phyloP scores from a whole-genome alignment of 371 early-diverging fungal species.

The Dinochytrium kinnereticum region DNA sequence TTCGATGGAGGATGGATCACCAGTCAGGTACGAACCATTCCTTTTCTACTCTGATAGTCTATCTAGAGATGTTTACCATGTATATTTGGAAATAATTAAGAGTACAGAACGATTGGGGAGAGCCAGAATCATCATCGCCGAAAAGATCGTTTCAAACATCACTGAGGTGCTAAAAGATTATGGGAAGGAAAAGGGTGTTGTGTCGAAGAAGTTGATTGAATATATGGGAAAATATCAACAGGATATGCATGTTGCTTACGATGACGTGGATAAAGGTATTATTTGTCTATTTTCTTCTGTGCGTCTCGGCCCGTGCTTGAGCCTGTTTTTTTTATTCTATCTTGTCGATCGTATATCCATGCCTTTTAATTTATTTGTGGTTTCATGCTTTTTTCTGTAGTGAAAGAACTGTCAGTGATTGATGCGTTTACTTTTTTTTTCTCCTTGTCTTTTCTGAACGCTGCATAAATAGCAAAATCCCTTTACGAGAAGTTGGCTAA shows the following conservation, averaged over 20 bases:
- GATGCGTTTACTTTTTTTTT: background rate
- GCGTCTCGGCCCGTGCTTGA: no score
- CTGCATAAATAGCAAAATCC: slow-evolving; percentile 29
- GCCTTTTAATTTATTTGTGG: no score
- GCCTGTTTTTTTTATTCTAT: no score
- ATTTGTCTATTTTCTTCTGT: no score
- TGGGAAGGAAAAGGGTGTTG: slow-evolving; percentile 29
- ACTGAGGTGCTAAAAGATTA: slow-evolving; percentile 49
- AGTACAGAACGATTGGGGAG: slow-evolving; percentile 43
- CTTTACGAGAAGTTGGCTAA: slow-evolving; percentile 51
- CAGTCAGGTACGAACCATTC: slow-evolving; percentile 19
- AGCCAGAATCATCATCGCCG: slow-evolving; percentile 28
- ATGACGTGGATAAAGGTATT: slow-evolving; percentile 50
- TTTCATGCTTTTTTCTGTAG: no score
- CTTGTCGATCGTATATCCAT: no score
- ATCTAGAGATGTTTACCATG: slow-evolving; percentile 27
- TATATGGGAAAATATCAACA: slow-evolving; percentile 48
- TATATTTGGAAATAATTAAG: slow-evolving; percentile 38
- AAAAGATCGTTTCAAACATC: slow-evolving; percentile 38
- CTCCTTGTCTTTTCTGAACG: background rate
- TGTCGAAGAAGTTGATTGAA: slow-evolving; percentile 45
- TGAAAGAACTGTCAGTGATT: no score
- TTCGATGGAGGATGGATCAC: slow-evolving; percentile 22
- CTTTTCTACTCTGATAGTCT: background rate
- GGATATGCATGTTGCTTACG: slow-evolving; percentile 47